These are phyloP conservation scores for Nicotiana noctiflora DNA, from an alignment of 257 asterid species.

Conservation along the genomic window DNA sequence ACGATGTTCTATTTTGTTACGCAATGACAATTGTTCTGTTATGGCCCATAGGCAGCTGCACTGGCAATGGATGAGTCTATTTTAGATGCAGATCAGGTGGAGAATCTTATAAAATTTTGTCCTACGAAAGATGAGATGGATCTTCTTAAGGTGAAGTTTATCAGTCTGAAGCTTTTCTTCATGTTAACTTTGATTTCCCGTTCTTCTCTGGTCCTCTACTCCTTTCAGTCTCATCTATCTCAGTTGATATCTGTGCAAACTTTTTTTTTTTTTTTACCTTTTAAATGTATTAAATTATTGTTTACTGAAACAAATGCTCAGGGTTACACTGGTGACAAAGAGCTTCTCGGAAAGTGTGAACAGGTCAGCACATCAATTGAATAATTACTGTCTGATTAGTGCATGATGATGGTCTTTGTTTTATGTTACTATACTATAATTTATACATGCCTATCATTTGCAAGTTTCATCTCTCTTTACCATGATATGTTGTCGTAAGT, in stretches of 20 bases:
- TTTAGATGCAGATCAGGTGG: conserved; percentile 98
- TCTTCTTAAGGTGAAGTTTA: conserved; percentile 69
- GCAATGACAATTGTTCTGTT: not conserved
- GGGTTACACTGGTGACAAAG: conserved; percentile 88
- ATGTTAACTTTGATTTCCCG: not conserved
- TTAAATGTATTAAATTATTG: conserved; percentile 13
- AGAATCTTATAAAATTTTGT: conserved; percentile 87
- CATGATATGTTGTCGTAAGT: not conserved
- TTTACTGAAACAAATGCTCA: conserved; percentile 25
- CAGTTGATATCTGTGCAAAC: not conserved
- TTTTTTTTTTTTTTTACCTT: not conserved
- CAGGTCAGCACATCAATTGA: conserved; percentile 46
- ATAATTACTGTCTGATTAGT: not conserved
- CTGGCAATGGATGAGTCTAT: conserved; percentile 92
- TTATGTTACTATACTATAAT: not conserved
- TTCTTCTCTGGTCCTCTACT: not conserved
- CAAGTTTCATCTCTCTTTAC: not conserved
- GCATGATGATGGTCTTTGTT: not conserved
- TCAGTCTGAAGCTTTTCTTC: not conserved
- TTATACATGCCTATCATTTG: not conserved
- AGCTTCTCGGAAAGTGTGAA: conserved; percentile 89
- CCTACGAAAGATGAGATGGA: conserved; percentile 99
- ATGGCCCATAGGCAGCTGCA: conserved; percentile 71
- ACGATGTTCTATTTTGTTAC: not conserved
- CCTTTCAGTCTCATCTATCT: not conserved